These are phyloP conservation scores for Sugiyamaella valdiviana DNA, from an alignment of 805 yeast genomes.

Conservation along the genomic window DNA sequence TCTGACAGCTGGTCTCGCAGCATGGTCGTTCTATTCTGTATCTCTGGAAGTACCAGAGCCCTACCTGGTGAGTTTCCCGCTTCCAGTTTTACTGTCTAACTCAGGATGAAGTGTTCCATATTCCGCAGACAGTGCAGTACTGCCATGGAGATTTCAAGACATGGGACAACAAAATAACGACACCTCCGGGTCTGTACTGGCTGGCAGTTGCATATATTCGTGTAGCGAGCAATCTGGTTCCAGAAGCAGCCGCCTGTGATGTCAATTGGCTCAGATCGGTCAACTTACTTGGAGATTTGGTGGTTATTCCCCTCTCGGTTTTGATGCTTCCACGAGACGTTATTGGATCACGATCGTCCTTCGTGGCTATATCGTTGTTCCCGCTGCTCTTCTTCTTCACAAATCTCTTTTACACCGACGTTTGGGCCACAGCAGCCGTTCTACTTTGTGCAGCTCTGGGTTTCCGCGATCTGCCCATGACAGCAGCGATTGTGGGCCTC, in stretches of 20 bases:
- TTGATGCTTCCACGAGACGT: slow-evolving; percentile 26
- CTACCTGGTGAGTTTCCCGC: slow-evolving; percentile 18
- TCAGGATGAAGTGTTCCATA: slow-evolving; percentile 77
- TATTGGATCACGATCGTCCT: slow-evolving; percentile 3
- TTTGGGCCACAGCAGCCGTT: slow-evolving; percentile 78
- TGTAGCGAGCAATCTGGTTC: slow-evolving; percentile 5
- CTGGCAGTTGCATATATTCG: slow-evolving; percentile 34
- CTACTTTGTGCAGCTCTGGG: slow-evolving; percentile 43
- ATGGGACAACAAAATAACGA: slow-evolving; percentile 90
- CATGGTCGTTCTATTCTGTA: slow-evolving; percentile 8
- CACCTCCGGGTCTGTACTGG: slow-evolving; percentile 88
- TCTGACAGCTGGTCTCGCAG: slow-evolving; percentile 9
- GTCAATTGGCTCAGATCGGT: slow-evolving; percentile 43
- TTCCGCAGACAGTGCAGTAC: slow-evolving; percentile 68
- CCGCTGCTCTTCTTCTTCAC: slow-evolving; percentile 73
- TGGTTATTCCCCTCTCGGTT: slow-evolving; percentile 37
- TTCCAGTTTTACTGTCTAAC: neutral
- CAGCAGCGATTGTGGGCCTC: slow-evolving; percentile 53
- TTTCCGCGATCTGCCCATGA: neutral
- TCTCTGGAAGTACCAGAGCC: slow-evolving; percentile 20
- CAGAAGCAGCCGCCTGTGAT: slow-evolving; percentile 24
- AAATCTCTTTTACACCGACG: slow-evolving; percentile 82
- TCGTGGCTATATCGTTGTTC: slow-evolving; percentile 35
- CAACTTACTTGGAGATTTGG: slow-evolving; percentile 43
- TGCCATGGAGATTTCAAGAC: slow-evolving; percentile 51